Conservation (phyloP, 2,329 filamentous ascomycete genomes). For the Aureobasidium sp. region DNA sequence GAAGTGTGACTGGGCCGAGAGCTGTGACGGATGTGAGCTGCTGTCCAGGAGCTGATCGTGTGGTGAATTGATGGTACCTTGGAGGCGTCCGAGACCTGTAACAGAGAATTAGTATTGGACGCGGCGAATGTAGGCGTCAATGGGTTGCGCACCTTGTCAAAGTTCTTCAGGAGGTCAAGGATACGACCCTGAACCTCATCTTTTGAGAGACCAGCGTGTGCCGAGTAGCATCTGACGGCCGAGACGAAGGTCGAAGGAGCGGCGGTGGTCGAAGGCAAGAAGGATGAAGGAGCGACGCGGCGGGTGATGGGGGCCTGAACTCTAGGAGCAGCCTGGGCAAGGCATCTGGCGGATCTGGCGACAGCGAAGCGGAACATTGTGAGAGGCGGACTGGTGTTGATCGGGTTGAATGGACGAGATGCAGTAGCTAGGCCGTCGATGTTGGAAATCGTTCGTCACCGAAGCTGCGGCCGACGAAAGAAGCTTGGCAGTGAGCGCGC, state of each 20-base stretch:
- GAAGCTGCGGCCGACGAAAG: neutral
- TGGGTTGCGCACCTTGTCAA: constrained; percentile 70
- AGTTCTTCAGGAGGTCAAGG: constrained; percentile 85
- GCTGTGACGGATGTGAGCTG: constrained; percentile 50
- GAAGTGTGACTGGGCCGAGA: constrained; percentile 81
- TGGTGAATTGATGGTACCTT: constrained; percentile 42
- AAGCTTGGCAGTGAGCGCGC: neutral
- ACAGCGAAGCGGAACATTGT: constrained; percentile 87
- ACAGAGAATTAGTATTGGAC: constrained; percentile 20
- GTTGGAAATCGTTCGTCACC: constrained; percentile 10
- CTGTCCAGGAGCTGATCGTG: neutral
- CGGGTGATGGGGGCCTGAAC: constrained; percentile 48
- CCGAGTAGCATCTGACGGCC: constrained; percentile 78
- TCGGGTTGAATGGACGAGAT: neutral
- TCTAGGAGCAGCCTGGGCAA: constrained; percentile 36
- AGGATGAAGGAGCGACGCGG: constrained; percentile 52
- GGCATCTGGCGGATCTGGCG: constrained; percentile 64
- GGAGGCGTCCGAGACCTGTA: constrained; percentile 55
- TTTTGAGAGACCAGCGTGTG: constrained; percentile 68
- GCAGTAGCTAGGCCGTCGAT: neutral
- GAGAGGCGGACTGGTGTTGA: constrained; percentile 22
- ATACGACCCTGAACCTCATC: constrained; percentile 87
- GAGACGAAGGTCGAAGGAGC: constrained; percentile 58
- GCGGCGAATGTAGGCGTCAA: neutral
- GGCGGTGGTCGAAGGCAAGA: constrained; percentile 55